Evolutionary conservation across 192 early-diverging fungal genomes (phyloP), one percentile per base, ranked within the genome.

Genomic region (Podila minutissima): DNA sequence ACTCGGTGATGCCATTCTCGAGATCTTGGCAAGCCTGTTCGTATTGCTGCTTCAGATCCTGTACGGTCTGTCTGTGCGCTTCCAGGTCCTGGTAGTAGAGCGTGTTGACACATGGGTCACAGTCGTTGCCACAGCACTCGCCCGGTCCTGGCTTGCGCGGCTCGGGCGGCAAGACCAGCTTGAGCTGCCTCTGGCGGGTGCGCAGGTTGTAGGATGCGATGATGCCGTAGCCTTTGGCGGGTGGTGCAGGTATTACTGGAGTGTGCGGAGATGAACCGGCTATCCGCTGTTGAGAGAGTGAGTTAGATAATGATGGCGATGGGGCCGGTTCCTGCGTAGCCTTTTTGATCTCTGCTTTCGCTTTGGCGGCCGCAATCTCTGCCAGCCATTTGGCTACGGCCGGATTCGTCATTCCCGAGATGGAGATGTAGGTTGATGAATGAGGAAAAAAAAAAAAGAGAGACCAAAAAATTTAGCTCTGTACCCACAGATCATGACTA

Each of bases 101-200:
- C 1, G 75, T 79, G 35, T 79, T 79, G 20, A 79, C 60, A 37
- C 75, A 79, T 9, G 75, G 75, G n/a, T 67, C 66, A 37, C 75
- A 79, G 46, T 79, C 75, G 35, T 79, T 79, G 48, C 75, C 75
- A 22, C 75, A 79, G 17, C 75, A 79, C 31, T 79, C 75, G 24
- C 75, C 75, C 9, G 75, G 70, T 10, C 53, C 75, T 2, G 75
- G 75, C 59, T 79, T 79, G n/a, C 55, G 22, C 9, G 75, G 75
- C 19, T 71, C 64, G 1, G 64, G 65, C 2, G 75, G 75, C 12
- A 79, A 28, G 0, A 68, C 33, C 0, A 79, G 41, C 22, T 31
- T 55, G 19, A 71, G 69, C 22, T 68, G 64, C 24, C 62, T 59
- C 29, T 72, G 62, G 5, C 65, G 57, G 28, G 75, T 79, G 29